Base-by-base conservation (phyloP, 2,329 filamentous ascomycete species). In the Aulographum hederae region DNA sequence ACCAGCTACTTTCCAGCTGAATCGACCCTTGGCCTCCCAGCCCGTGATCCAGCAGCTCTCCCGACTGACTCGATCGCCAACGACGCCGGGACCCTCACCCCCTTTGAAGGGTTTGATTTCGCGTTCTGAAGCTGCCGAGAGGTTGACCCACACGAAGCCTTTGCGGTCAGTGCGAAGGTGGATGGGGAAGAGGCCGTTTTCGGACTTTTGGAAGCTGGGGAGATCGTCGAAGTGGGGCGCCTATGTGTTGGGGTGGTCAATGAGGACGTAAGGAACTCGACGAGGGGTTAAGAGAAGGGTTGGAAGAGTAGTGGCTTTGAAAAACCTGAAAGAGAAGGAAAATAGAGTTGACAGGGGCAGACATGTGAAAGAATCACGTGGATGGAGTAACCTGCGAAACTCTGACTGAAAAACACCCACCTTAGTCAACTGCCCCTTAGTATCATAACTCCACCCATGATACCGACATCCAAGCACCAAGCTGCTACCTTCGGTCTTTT, bases 401-500 rank as follows among this genome's bases (percentile, higher is more conserved):
- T n/a, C n/a, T n/a, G n/a, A n/a, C n/a, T n/a, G n/a, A n/a, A n/a
- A n/a, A n/a, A n/a, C n/a, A n/a, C n/a, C n/a, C n/a, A n/a, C 57
- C 18, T 61, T 62, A 18, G 54, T 52, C 1, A 61, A 46, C 6
- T 51, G 50, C 3, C 58, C 58, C 21, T 51, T 53, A 23, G 52
- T 46, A 3, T 52, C 49, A 33, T 61, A 61, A 4, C 54, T 58
- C 58, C 58, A 61, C 5, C 57, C 57, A 32, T 61, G 58, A 29
- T 61, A 61, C 32, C 52, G 52, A 42, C 57, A 61, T 10, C 47
- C 48, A n/a, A 60, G 46, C 4, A 58, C 47, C 18, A 47, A 48
- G 2, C 52, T 47, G 16, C 48, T 53, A 2, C 57, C 54, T 2
- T 44, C 45, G 1, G 47, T 44, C 31, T 52, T 50, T 28, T 49